phyloP scores from a whole-genome alignment of 2,329 filamentous ascomycete genomes.

The Aureobasidium musti region DNA sequence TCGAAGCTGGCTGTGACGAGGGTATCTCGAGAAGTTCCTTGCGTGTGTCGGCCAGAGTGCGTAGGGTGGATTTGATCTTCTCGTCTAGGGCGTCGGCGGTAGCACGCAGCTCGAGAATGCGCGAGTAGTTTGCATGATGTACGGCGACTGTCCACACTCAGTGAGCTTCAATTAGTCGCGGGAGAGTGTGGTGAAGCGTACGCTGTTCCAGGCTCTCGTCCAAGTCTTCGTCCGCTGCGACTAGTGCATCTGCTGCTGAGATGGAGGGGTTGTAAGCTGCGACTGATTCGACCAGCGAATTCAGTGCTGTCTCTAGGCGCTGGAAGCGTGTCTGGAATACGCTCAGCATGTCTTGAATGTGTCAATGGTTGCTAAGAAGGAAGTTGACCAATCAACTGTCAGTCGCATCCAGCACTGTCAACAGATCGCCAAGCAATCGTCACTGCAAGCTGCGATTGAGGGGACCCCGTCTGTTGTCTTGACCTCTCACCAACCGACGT shows the following conservation, averaged over 20 bases:
- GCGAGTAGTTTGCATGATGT: conserved; percentile 73
- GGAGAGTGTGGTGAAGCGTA: conserved; percentile 39
- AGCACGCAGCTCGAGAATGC: conserved; percentile 68
- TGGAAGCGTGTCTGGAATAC: conserved; percentile 49
- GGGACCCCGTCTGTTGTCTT: neutral
- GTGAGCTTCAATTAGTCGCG: conserved; percentile 44
- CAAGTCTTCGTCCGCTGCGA: conserved; percentile 69
- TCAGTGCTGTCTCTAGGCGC: conserved; percentile 56
- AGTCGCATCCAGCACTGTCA: conserved; percentile 1
- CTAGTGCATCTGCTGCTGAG: conserved; percentile 66
- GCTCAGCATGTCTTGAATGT: conserved; percentile 43
- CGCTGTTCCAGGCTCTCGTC: conserved; percentile 65
- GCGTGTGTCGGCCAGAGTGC: conserved; percentile 69
- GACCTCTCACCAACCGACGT: neutral
- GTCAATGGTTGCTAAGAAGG: conserved; percentile 22
- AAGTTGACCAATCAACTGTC: conserved; percentile 20
- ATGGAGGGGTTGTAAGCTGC: conserved; percentile 77
- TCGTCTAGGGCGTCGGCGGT: conserved; percentile 66
- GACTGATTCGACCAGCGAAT: conserved; percentile 74
- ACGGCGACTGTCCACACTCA: conserved; percentile 51
- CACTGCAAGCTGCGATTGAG: neutral
- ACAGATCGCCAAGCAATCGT: conserved; percentile 12
- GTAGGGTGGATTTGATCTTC: conserved; percentile 70
- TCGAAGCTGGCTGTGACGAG: conserved; percentile 45
- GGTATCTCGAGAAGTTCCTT: conserved; percentile 67